Conservation (phyloP, 2,329 filamentous ascomycete species). For the Sporothrix pallida region DNA sequence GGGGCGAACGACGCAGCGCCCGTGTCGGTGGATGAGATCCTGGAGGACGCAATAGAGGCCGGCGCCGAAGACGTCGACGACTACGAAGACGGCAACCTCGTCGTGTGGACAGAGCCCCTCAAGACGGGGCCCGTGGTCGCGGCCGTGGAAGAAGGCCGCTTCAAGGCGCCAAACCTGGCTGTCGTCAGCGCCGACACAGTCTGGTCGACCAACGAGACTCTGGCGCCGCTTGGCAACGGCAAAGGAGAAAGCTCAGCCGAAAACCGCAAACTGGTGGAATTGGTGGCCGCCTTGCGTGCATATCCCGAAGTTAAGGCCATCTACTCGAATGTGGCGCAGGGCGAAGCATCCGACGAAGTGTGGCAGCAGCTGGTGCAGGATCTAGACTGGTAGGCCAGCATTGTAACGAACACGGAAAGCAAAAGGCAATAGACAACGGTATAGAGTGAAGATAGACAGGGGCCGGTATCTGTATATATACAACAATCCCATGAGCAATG, state of each 20-base stretch:
- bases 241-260: slow-evolving; percentile 64
- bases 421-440: background rate
- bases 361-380: slow-evolving; percentile 62
- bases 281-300: slow-evolving; percentile 68
- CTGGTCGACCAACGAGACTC: slow-evolving; percentile 82
- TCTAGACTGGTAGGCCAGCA: slow-evolving; percentile 50
- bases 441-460: slow-evolving; percentile 12
- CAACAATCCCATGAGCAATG: background rate
- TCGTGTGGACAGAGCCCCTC: slow-evolving; percentile 72
- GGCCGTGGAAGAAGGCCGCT: slow-evolving; percentile 58
- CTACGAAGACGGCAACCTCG: slow-evolving; percentile 69
- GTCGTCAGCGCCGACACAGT: slow-evolving; percentile 80
- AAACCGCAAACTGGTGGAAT: slow-evolving; percentile 61
- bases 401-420: background rate
- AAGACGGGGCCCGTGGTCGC: slow-evolving; percentile 69
- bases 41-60: slow-evolving; percentile 82
- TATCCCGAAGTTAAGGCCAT: slow-evolving; percentile 76
- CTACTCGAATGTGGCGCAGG: slow-evolving; percentile 71
- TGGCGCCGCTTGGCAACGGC: slow-evolving; percentile 60
- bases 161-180: slow-evolving; percentile 61
- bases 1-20: slow-evolving; percentile 48
- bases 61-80: slow-evolving; percentile 75
- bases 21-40: slow-evolving; percentile 71
- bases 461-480: slow-evolving; percentile 16
- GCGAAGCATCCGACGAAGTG: slow-evolving; percentile 56